Evolutionary conservation across 257 asterid species (phyloP).

Genomic region (Nicotiana benthamiana): DNA sequence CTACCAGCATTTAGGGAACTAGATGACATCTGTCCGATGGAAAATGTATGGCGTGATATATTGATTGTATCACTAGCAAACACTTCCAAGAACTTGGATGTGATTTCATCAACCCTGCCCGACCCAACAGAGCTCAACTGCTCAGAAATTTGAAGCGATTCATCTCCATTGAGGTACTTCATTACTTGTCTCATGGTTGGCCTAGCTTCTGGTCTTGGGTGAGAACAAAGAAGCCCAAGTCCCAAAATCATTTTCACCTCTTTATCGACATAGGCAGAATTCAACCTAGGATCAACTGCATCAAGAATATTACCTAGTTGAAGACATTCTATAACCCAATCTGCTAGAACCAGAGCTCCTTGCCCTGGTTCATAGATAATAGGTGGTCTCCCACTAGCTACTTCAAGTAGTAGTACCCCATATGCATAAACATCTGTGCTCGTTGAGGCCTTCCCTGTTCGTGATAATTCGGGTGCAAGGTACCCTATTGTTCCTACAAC

Average conservation of each 20-base stretch:
- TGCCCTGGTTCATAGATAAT: constrained; percentile 27
- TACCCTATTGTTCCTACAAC: constrained; percentile 90
- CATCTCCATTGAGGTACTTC: constrained; percentile 26
- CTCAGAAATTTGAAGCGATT: not conserved
- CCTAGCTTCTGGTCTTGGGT: constrained; percentile 44
- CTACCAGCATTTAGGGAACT: constrained; percentile 37
- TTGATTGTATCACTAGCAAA: constrained; percentile 5
- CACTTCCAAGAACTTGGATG: constrained; percentile 6
- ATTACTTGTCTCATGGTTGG: constrained; percentile 27
- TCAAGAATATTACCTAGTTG: constrained; percentile 32
- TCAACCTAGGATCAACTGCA: constrained; percentile 44
- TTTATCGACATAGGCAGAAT: constrained; percentile 16
- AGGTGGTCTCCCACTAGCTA: constrained; percentile 56
- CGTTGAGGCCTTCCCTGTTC: constrained; percentile 57
- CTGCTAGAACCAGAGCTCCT: constrained; percentile 40
- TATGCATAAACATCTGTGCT: constrained; percentile 55
- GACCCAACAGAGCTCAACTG: constrained; percentile 9
- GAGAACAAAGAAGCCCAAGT: constrained; percentile 66
- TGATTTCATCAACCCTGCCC: constrained; percentile 5
- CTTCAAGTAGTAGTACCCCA: constrained; percentile 69
- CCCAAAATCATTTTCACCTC: constrained; percentile 57
- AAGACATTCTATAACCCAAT: constrained; percentile 53
- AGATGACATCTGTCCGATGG: constrained; percentile 31
- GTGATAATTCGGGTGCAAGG: constrained; percentile 61
- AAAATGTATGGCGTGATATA: constrained; percentile 19